phyloP scores from a whole-genome alignment of 2,329 filamentous ascomycete species.

The Neonectria faginata region DNA sequence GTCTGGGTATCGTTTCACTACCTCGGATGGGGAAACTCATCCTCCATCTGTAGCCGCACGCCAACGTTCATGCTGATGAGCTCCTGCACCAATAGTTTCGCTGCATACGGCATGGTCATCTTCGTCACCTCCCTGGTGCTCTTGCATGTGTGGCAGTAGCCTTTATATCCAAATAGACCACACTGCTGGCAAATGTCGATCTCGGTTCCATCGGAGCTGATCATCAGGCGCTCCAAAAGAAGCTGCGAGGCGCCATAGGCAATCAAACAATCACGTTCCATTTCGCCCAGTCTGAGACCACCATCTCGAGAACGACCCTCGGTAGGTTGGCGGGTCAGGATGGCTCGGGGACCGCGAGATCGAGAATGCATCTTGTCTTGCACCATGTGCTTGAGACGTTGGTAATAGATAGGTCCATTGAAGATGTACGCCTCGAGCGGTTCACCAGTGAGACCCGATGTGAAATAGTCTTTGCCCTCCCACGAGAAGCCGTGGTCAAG shows the following conservation, averaged over 20 bases:
- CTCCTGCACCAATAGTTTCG: constrained; percentile 95
- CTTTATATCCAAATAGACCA: constrained; percentile 94
- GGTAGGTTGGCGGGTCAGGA: constrained; percentile 93
- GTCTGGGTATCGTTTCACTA: constrained; percentile 36
- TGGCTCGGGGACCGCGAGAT: constrained; percentile 87
- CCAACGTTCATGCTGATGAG: constrained; percentile 99
- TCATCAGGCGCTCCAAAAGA: constrained; percentile 92
- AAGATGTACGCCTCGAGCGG: constrained; percentile 96
- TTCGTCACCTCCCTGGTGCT: constrained; percentile 85
- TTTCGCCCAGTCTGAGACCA: constrained; percentile 93
- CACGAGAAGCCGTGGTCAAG: constrained; percentile 93
- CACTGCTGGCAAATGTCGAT: constrained; percentile 96
- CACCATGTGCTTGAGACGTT: constrained; percentile 99
- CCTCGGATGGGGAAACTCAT: constrained; percentile 84
- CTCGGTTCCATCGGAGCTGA: constrained; percentile 88
- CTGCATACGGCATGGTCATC: constrained; percentile 98
- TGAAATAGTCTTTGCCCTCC: constrained; percentile 97
- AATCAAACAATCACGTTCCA: constrained; percentile 98
- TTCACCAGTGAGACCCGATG: constrained; percentile 94
- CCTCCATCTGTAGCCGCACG: constrained; percentile 87
- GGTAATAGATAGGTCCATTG: constrained; percentile 99
- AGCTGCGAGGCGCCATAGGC: constrained; percentile 96
- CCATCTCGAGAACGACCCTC: constrained; percentile 94
- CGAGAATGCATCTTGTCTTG: constrained; percentile 99
- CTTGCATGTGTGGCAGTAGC: constrained; percentile 94